Conservation (phyloP, 129 eudicot genomes). For the Ambrosia trifida region DNA sequence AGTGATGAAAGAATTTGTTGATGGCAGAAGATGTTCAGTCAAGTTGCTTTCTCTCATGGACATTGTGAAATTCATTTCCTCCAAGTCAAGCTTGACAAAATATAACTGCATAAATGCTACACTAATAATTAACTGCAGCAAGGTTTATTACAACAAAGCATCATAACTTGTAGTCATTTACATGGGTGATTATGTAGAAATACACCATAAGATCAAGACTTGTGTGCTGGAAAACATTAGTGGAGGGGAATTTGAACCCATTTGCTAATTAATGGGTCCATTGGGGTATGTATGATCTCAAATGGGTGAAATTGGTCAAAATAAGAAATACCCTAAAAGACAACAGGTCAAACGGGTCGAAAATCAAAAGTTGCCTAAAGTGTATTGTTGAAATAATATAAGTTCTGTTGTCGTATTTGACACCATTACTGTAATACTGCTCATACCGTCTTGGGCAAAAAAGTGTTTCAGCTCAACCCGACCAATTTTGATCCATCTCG, state of each 20-base stretch:
- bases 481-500: background rate
- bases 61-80: slow-evolving; percentile 86
- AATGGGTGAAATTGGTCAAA: background rate
- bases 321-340: background rate
- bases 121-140: slow-evolving; percentile 17
- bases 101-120: slow-evolving; percentile 61
- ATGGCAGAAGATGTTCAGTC: slow-evolving; percentile 88
- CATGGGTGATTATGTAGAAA: slow-evolving; percentile 13
- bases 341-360: background rate
- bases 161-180: slow-evolving; percentile 21
- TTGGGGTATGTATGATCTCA: background rate
- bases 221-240: background rate
- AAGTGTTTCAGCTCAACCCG: background rate
- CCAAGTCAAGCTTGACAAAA: slow-evolving; percentile 74
- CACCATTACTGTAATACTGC: background rate
- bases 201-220: background rate
- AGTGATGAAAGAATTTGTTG: slow-evolving; percentile 64
- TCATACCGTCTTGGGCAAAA: background rate
- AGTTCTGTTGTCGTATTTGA: background rate
- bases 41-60: slow-evolving; percentile 77
- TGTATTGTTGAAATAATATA: background rate
- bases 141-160: slow-evolving; percentile 6
- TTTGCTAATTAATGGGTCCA: background rate
- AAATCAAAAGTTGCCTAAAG: background rate
- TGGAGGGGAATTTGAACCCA: background rate